Percentiles rank a stretch among this genome's conserved stretches.
phyloP scores from a whole-genome alignment of 2,329 filamentous ascomycete species.

The Beauveria asiatica region DNA sequence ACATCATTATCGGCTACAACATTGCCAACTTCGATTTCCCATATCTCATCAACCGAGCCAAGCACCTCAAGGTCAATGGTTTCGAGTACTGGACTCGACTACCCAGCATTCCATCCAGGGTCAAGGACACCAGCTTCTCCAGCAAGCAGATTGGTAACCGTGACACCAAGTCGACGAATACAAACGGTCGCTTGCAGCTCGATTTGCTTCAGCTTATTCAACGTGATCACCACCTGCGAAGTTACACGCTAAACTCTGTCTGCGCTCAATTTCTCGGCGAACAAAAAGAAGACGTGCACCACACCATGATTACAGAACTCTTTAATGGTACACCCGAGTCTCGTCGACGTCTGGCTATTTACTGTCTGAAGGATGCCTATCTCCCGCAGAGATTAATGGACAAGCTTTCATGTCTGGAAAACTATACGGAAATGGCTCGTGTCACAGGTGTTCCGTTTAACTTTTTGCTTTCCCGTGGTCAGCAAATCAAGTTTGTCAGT shows the following conservation, averaged over 20 bases:
- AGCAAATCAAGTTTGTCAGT: slow-evolving; percentile 96
- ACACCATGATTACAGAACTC: slow-evolving; percentile 98
- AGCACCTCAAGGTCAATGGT: slow-evolving; percentile 65
- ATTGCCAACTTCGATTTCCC: slow-evolving; percentile 98
- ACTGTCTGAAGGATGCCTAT: slow-evolving; percentile 96
- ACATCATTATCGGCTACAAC: slow-evolving; percentile 98
- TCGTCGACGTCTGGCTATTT: slow-evolving; percentile 79
- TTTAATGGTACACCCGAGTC: slow-evolving; percentile 96
- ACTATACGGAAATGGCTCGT: slow-evolving; percentile 99
- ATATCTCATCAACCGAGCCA: slow-evolving; percentile 83
- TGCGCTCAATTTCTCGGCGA: slow-evolving; percentile 91
- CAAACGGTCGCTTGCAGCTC: slow-evolving; percentile 83
- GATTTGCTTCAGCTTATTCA: slow-evolving; percentile 94
- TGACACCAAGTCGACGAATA: slow-evolving; percentile 90
- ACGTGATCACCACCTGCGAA: slow-evolving; percentile 87
- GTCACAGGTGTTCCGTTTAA: slow-evolving; percentile 98
- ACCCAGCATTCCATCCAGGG: slow-evolving; percentile 58
- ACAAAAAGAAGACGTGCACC: slow-evolving; percentile 97
- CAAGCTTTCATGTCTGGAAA: slow-evolving; percentile 95
- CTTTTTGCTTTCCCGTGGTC: slow-evolving; percentile 79
- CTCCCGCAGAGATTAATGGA: slow-evolving; percentile 91
- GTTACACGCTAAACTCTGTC: slow-evolving; percentile 95
- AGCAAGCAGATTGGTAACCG: slow-evolving; percentile 98
- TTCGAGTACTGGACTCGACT: slow-evolving; percentile 88
- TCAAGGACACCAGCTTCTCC: slow-evolving; percentile 78